phyloP scores from a whole-genome alignment of 2,329 filamentous ascomycete genomes.

The Fusarium tricinctum region DNA sequence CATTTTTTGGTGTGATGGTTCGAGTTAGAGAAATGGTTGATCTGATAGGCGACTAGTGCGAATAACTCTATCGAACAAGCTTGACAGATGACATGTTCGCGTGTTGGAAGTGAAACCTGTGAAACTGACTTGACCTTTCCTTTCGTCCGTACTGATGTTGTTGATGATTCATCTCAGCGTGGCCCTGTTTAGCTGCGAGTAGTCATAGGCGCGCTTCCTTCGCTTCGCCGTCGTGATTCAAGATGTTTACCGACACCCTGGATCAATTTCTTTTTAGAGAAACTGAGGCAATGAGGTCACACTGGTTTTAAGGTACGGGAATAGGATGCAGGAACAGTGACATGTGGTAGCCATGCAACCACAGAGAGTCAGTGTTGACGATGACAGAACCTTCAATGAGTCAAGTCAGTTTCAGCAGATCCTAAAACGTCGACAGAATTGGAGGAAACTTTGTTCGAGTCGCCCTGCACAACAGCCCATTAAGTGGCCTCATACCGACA shows the following conservation, averaged over 20 bases:
- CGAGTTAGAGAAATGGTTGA: not conserved
- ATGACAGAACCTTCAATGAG: not conserved
- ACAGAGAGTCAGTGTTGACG: not conserved
- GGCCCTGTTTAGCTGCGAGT: not conserved
- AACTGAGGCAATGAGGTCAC: not conserved
- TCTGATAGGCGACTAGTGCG: conserved; percentile 20
- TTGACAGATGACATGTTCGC: conserved; percentile 26
- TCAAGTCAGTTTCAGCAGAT: not conserved
- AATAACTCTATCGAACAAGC: conserved; percentile 17
- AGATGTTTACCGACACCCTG: not conserved
- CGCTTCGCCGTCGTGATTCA: not conserved
- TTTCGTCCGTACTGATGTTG: not conserved
- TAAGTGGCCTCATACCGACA: not conserved
- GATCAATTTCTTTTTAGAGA: not conserved
- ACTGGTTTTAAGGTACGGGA: not conserved
- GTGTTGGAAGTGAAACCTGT: conserved; percentile 24
- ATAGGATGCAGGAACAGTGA: not conserved
- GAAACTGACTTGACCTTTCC: conserved; percentile 15
- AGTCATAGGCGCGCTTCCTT: conserved; percentile 17
- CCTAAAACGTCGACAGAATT: too few species aligned
- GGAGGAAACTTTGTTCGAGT: not conserved
- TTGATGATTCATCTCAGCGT: not conserved
- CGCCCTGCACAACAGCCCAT: not conserved
- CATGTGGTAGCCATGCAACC: not conserved
- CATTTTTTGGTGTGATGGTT: not conserved